Evolutionary conservation across 2,329 filamentous ascomycete species (phyloP), one percentile per base, ranked within the genome.

Genomic region (Aspergillus sp.): DNA sequence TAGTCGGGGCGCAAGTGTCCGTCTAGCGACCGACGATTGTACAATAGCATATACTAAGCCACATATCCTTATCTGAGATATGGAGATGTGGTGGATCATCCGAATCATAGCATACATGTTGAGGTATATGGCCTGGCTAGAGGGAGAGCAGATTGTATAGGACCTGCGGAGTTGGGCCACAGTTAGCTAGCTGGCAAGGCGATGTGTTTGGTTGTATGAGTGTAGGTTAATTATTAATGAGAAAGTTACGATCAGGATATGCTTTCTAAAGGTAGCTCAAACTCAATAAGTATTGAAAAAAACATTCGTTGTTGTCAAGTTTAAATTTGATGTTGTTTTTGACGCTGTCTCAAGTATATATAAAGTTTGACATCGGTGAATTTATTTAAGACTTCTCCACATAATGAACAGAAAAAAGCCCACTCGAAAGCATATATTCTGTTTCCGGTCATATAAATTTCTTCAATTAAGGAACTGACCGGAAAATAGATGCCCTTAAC

Each of bases 31-130:
- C 49, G 53, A 57, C 61, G 56, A 64, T 63, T 73, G 71, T 73
- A 73, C 67, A 66, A 72, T 73, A 73, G 53, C 51, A 62, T 59
- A 53, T 60, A 59, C 44, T 48, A 43, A 48, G 49, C 46, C 45
- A 54, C 25, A 31, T 45, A 31, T 33, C 55, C 50, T 41, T 56
- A 33, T 54, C 47, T 49, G 45, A 33, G 31, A 15, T 23, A 21
- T 25, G 47, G 48, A 40, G 35, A 35, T 48, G 56, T 44, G 55
- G 48, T 52, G 27, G 35, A 48, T 33, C 40, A 44, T 23, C 35
- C 40, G 55, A 45, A 17, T 43, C 40, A 55, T 54, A 50, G 61
- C 48, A 39, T 11, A 31, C 9, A 31, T 45, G 41, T 41, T 21
- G 35, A 52, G 52, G 50, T 52, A 45, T 27, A 23, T 35, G 51